phyloP scores from a whole-genome alignment of 805 yeast genomes.

The Candida easanensis region DNA sequence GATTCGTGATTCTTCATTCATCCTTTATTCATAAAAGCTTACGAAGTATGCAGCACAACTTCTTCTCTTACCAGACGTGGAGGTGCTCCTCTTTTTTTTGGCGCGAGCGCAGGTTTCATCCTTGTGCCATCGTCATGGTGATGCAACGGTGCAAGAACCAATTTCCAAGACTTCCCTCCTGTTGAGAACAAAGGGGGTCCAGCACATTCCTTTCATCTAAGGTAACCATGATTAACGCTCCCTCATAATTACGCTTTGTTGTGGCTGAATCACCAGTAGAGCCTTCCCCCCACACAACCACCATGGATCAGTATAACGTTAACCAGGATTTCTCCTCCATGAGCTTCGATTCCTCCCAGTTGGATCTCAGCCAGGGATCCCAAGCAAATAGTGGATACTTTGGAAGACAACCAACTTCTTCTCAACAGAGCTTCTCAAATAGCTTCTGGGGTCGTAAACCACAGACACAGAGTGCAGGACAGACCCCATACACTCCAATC shows the following conservation, averaged over 20 bases:
- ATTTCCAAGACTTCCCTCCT: no score
- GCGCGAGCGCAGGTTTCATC: background rate
- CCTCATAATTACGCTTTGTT: no score
- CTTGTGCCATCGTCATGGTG: constrained; percentile 12
- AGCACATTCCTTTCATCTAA: no score
- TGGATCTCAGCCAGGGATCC: constrained; percentile 18
- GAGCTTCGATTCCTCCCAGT: constrained; percentile 7
- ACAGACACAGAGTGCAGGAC: constrained; percentile 2
- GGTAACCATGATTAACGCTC: no score
- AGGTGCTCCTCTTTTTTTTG: background rate
- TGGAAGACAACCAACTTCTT: constrained; percentile 2
- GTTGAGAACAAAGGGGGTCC: no score
- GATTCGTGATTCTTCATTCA: no score
- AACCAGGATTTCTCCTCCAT: background rate
- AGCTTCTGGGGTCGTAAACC: constrained; percentile 14
- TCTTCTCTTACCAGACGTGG: no score
- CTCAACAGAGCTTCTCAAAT: constrained; percentile 11
- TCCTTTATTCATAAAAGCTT: no score
- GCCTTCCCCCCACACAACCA: background rate
- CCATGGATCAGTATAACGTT: background rate
- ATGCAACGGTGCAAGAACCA: constrained; percentile 9
- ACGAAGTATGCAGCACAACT: no score
- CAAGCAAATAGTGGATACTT: constrained; percentile 6
- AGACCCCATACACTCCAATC: background rate
- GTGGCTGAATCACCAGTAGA: no score